Evolutionary conservation across 441 rosid species (phyloP), one percentile per base, ranked within the genome.

Genomic region (Sinapis alba): DNA sequence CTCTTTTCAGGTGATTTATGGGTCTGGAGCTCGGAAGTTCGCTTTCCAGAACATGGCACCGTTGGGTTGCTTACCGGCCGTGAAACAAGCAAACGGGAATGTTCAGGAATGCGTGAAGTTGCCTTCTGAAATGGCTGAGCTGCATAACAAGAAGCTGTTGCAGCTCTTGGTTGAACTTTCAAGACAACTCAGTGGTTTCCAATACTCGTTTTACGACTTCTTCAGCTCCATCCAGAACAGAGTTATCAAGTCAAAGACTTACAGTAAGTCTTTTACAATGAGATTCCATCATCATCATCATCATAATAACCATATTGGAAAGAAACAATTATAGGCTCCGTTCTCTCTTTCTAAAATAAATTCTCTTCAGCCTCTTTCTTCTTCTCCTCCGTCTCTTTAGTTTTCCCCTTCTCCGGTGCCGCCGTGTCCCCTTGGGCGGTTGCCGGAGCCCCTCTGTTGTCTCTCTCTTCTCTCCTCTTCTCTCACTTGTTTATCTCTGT

Each of bases 21-120:
- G 24, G 0, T 15, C 43, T 1, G 85, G 85, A n/a, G 85, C 68
- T 19, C 76, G 85, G 50, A 77, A 78, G 65, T 67, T 76, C 30
- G 84, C 80, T 18, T 78, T 74, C 34, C 87, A 82, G 5, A 76
- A 74, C 73, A 76, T 84, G 59, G 84, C 81, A 9, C 81, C 84
- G 0, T 62, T 82, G 7, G 87, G 85, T 67, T 82, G 85, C 81
- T 51, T 71, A 58, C 87, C 87, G 2, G 7, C 41, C 0, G 69
- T 32, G 24, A 71, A 69, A 67, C 59, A 71, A 63, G 53, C 30
- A 3, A 13, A 12, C 5, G 67, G 68, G 19, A 10, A 24, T 3
- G 64, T 50, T 26, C 65, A 62, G 21, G 65, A 78, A 7, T 85
- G 88, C 18, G 69, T 65, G 47, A 60, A 62, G 21, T 21, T 70